phyloP scores from a whole-genome alignment of 352 stramenopile species.

The Globisporangium paroecandrum region DNA sequence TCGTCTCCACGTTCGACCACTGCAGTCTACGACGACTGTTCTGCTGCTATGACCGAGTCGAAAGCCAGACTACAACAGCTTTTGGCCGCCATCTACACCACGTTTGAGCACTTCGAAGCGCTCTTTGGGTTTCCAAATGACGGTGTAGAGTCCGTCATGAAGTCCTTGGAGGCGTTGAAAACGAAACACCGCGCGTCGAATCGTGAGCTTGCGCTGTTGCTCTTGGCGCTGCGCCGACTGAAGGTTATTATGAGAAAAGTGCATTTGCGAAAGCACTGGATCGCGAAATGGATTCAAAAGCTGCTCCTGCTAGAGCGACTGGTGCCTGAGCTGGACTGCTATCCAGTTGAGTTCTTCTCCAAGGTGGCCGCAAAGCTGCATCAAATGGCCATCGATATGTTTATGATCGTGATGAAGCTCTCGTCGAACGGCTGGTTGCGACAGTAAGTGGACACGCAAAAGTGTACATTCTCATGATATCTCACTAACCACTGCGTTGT shows the following conservation, averaged over 20 bases:
- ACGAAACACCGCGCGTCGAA: conserved; percentile 31
- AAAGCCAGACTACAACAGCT: conserved; percentile 20
- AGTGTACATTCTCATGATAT: background rate
- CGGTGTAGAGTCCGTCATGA: conserved; percentile 6
- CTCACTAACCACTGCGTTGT: background rate
- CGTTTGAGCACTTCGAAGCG: conserved; percentile 8
- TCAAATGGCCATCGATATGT: conserved; percentile 2
- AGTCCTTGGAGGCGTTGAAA: conserved; percentile 27
- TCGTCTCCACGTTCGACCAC: background rate
- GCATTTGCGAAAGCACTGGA: conserved; percentile 22
- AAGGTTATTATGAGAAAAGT: conserved; percentile 14
- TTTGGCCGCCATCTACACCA: conserved; percentile 22
- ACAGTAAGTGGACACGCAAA: conserved; percentile 7
- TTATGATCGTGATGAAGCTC: conserved; percentile 2
- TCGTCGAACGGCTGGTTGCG: conserved; percentile 13
- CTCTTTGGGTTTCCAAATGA: conserved; percentile 13
- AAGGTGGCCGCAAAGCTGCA: conserved; percentile 21
- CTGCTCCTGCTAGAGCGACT: conserved; percentile 31
- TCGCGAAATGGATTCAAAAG: conserved; percentile 16
- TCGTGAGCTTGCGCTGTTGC: conserved; percentile 45
- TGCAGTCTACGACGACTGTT: conserved; percentile 4
- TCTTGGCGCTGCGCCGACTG: conserved; percentile 35
- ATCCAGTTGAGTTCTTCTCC: conserved; percentile 23
- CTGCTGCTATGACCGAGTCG: conserved; percentile 16
- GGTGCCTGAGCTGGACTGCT: conserved; percentile 51